phyloP scores from a whole-genome alignment of 2,329 filamentous ascomycete species.

The Aspergillus sergii region DNA sequence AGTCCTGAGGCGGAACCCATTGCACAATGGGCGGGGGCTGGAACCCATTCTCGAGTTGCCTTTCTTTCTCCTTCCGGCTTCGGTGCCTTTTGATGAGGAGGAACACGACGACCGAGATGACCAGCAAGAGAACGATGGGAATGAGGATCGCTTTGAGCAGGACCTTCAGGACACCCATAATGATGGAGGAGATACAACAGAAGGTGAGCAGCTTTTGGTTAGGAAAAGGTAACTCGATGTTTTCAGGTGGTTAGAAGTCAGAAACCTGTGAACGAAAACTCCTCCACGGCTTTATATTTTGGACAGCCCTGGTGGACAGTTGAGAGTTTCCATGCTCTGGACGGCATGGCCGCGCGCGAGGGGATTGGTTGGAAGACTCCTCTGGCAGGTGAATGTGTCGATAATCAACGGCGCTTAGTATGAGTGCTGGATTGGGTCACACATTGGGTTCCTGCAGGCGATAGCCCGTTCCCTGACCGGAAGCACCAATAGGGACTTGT shows the following conservation, averaged over 20 bases:
- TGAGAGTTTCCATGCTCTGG: background rate
- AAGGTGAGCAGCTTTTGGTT: background rate
- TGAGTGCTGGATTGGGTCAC: background rate
- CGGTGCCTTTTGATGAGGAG: background rate
- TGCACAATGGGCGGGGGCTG: background rate
- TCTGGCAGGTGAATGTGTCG: background rate
- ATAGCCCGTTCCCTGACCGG: background rate
- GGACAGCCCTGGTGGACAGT: background rate
- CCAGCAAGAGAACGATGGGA: background rate
- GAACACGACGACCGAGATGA: background rate
- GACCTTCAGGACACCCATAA: background rate
- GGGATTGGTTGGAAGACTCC: background rate
- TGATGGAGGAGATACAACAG: background rate
- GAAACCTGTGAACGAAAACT: background rate
- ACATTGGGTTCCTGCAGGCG: background rate
- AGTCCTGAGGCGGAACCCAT: background rate
- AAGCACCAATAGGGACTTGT: background rate
- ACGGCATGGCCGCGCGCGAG: background rate
- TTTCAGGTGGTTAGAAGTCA: background rate
- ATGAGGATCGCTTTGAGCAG: conserved; percentile 3
- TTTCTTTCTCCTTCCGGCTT: background rate
- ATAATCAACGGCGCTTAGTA: background rate
- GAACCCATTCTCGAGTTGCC: background rate
- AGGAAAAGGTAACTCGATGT: too few relatives aligned
- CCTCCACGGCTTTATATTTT: background rate